phyloP scores from a whole-genome alignment of 225 moss, liverwort and hornwort genomes.

The Bryoerythrophyllum caledonicum region DNA sequence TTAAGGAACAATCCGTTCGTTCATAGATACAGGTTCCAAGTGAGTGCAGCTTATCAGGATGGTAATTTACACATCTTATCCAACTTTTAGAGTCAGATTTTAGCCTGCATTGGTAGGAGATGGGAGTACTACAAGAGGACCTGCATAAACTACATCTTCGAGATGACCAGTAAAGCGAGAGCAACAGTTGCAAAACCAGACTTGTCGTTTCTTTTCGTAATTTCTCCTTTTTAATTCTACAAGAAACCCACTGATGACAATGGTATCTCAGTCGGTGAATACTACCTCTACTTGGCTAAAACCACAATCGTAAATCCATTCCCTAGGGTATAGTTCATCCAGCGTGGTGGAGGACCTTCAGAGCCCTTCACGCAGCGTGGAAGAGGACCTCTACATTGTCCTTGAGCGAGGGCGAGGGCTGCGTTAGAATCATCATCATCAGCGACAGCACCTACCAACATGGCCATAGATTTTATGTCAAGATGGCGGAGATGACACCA shows the following conservation, averaged over 20 bases:
- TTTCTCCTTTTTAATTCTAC: constrained; percentile 20
- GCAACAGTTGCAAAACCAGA: neutral
- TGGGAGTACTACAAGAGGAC: too few species aligned
- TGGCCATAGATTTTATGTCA: constrained; percentile 19
- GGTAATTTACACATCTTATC: too few species aligned
- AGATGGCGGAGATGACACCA: constrained; percentile 70
- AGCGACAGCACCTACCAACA: neutral
- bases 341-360: neutral
- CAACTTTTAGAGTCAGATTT: too few species aligned
- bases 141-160: neutral
- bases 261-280: constrained; percentile 20
- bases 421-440: neutral
- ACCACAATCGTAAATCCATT: neutral
- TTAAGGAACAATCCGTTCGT: too few species aligned
- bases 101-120: too few species aligned
- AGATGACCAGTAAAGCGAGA: neutral
- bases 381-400: neutral
- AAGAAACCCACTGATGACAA: constrained; percentile 30
- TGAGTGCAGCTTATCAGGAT: too few species aligned
- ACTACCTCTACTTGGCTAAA: constrained; percentile 4
- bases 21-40: too few species aligned
- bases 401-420: neutral
- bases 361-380: neutral
- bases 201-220: neutral
- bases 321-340: neutral